Evolutionary conservation across 257 asterid species (phyloP).

Genomic region (Nicotiana obtusifolia): DNA sequence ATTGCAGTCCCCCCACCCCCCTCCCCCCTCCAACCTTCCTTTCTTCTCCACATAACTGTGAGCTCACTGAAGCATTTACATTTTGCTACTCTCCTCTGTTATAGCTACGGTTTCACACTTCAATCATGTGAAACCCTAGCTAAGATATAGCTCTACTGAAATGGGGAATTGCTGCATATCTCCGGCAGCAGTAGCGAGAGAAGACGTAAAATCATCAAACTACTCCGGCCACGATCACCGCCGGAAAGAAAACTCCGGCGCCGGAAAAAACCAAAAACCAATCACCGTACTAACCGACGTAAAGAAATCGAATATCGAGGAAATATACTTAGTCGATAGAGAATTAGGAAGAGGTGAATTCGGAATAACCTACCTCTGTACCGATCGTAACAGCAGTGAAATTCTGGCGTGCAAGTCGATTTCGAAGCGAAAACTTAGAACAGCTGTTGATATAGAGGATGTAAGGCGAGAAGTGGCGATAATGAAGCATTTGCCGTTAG

Average conservation of each 20-base stretch:
- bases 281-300: constrained; percentile 53
- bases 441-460: constrained; percentile 91
- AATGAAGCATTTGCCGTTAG: constrained; percentile 81
- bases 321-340: constrained; percentile 53
- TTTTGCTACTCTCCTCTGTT: too few species aligned
- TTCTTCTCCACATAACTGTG: too few species aligned
- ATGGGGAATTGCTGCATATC: constrained; percentile 91
- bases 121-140: constrained; percentile 16
- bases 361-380: constrained; percentile 87
- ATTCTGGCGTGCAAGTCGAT: constrained; percentile 90
- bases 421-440: constrained; percentile 85
- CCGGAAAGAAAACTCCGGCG: constrained; percentile 42
- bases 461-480: constrained; percentile 89
- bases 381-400: constrained; percentile 64
- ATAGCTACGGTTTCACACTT: too few species aligned
- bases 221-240: constrained; percentile 71
- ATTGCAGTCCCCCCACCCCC: constrained; percentile 2
- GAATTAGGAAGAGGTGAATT: constrained; percentile 94
- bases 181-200: constrained; percentile 89
- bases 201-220: constrained; percentile 70
- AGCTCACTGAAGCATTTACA: too few species aligned
- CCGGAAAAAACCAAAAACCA: constrained; percentile 36
- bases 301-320: constrained; percentile 66
- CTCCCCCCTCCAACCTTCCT: background rate
- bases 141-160: constrained; percentile 9